Evolutionary conservation across 768 basidiomycete species (phyloP), one percentile per base, ranked within the genome.

Genomic region (Mycena polygramma): DNA sequence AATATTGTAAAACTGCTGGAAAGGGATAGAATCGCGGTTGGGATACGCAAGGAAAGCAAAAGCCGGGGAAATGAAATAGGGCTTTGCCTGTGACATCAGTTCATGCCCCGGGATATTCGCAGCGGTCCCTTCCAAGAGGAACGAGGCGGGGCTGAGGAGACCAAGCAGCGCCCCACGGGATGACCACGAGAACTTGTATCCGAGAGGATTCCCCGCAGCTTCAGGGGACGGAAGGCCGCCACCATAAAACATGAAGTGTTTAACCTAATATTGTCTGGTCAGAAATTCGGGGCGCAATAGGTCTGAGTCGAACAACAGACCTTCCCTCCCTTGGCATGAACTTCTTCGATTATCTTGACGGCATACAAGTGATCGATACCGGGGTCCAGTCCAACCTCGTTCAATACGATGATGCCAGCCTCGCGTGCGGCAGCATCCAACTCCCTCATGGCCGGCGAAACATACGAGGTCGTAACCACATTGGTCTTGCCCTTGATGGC

Each of bases 141-240:
- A 96, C 5, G 93, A 91, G 22, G 95, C 98, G 43, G 88, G 85
- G 85, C 98, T 99, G 75, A 96, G 89, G 60, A 98, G 89, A 2
- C 97, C 97, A 74, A 98, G 92, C 65, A 99, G 92, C 52, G 97
- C 96, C 61, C 97, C 97, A 24, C 96, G 93, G 10, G 96, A 94
- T 9, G 96, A 97, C 98, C 98, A 99, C 45, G 96, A 98, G 85
- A 99, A 98, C 81, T 98, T 98, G 90, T 98, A 99, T 14, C 97
- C 97, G 65, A 99, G 92, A 3, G 98, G 96, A 84, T 99, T 99
- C 77, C 91, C 91, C 6, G 95, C 90, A 77, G 92, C 92, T 75
- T 95, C 92, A 9, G 96, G 94, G 0, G 96, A 95, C 55, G 97
- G 96, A 57, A 98, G 92, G 68, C 97, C 97, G 77, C 97, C 96